Evolutionary conservation across 1,284 basidiomycete species (phyloP).

Genomic region (Microstroma glucosiphilum): DNA sequence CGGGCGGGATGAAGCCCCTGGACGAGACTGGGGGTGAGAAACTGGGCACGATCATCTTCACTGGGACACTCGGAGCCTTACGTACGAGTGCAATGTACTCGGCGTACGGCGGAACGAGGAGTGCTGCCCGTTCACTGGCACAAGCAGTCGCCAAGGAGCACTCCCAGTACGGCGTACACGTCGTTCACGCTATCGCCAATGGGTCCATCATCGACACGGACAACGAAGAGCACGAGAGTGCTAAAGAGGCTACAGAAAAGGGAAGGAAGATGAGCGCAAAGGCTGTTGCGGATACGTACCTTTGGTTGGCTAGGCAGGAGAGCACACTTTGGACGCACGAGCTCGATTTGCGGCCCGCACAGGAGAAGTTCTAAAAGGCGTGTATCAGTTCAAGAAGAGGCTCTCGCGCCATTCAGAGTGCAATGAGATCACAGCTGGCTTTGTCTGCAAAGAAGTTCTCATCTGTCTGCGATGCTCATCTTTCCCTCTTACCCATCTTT

Average conservation of each 20-base stretch:
- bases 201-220: slow-evolving; percentile 7
- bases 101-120: slow-evolving; percentile 8
- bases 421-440: too few relatives aligned
- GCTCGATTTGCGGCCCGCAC: background rate
- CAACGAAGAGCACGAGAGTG: background rate
- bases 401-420: too few relatives aligned
- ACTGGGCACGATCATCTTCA: slow-evolving; percentile 13
- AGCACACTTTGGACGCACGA: slow-evolving; percentile 12
- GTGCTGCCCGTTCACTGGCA: slow-evolving; percentile 9
- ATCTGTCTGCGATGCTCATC: too few relatives aligned
- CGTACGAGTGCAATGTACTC: slow-evolving; percentile 9
- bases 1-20: slow-evolving; percentile 9
- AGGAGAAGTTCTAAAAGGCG: background rate
- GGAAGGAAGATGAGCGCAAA: slow-evolving; percentile 12
- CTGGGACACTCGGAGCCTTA: slow-evolving; percentile 9
- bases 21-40: slow-evolving; percentile 13
- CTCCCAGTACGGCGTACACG: slow-evolving; percentile 10
- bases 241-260: slow-evolving; percentile 4
- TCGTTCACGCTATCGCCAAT: slow-evolving; percentile 14
- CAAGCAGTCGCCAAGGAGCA: slow-evolving; percentile 12
- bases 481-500: too few relatives aligned
- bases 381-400: too few relatives aligned
- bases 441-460: too few relatives aligned
- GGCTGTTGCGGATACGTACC: slow-evolving; percentile 12
- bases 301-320: slow-evolving; percentile 7